Evolutionary conservation across 352 stramenopile species (phyloP), one percentile per base, ranked within the genome.

Genomic region (Globisporangium parvum): DNA sequence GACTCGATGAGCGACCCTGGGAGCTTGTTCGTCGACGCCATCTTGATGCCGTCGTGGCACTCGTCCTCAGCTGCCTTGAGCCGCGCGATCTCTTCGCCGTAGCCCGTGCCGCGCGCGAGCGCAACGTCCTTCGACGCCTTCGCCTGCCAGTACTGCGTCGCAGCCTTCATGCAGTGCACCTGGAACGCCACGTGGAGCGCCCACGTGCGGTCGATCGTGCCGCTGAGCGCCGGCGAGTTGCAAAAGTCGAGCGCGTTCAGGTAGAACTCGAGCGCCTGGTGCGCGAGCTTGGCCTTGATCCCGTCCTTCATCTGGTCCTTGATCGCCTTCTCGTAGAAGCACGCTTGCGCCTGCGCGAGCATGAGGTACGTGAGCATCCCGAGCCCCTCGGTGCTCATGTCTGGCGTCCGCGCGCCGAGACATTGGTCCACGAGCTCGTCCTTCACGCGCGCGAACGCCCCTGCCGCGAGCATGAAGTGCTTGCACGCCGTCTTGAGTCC

Each of bases 291-390:
- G 21, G 85, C 73, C 69, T 92, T 90, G 56, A 95, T 80, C 12
- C 60, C 73, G 57, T 91, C 73, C 46, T 90, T 91, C 74, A 90
- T 87, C 52, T 82, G 69, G 65, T 97, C 88, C 51, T 91, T 93
- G 31, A 96, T 88, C 20, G 87, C 79, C 61, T 97, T 97, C 60
- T 96, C 85, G 62, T 96, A 97, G 54, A 96, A 96, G 53, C 87
- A 96, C n/a, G 86, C 85, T 57, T 95, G 85, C 23, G 82, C 82
- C 62, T 95, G 85, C 17, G 82, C 85, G 18, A 95, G 69, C 82
- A 95, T 91, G 50, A 95, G 69, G 46, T 73, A 64, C 33, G 63
- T 71, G 15, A 91, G 69, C 54, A 95, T 70, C n/a, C 69, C 65
- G n/a, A 93, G 72, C 1, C 80, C 80, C 51, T 93, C 82, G 3